Evolutionary conservation across 2,329 filamentous ascomycete species (phyloP).

Genomic region (Alternaria solani): DNA sequence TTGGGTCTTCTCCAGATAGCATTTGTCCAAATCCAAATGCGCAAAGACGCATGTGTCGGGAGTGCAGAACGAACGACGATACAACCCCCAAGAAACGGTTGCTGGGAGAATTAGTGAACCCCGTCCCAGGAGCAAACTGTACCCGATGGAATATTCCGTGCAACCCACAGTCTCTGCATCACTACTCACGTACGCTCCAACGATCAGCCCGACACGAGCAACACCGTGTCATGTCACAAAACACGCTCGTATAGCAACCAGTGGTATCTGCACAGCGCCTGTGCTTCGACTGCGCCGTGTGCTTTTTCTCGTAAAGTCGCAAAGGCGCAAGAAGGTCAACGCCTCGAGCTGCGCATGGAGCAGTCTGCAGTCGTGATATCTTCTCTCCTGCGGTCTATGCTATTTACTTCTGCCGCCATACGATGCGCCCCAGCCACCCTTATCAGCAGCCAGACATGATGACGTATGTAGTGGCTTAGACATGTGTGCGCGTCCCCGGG

Average conservation of each 20-base stretch:
- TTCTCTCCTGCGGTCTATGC: neutral
- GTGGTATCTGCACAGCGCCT: neutral
- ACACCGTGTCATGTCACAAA: neutral
- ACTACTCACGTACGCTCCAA: neutral
- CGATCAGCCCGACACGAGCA: neutral
- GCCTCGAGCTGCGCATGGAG: neutral
- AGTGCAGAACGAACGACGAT: neutral
- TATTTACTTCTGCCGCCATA: neutral
- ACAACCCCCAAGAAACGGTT: neutral
- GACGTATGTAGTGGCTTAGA: constrained; percentile 1
- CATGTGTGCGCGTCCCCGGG: neutral
- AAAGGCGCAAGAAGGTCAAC: neutral
- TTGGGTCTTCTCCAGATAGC: neutral
- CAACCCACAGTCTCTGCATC: neutral
- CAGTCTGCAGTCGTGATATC: neutral
- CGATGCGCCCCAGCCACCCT: neutral
- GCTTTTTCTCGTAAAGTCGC: neutral
- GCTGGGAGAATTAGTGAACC: neutral
- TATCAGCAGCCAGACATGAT: neutral
- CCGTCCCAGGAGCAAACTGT: neutral
- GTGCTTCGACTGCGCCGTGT: neutral
- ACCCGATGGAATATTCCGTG: neutral
- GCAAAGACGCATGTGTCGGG: neutral
- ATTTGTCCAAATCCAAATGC: neutral
- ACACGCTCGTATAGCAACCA: neutral